Base-by-base conservation (phyloP, 2,329 filamentous ascomycete species). In the Colletotrichum liaoningense region DNA sequence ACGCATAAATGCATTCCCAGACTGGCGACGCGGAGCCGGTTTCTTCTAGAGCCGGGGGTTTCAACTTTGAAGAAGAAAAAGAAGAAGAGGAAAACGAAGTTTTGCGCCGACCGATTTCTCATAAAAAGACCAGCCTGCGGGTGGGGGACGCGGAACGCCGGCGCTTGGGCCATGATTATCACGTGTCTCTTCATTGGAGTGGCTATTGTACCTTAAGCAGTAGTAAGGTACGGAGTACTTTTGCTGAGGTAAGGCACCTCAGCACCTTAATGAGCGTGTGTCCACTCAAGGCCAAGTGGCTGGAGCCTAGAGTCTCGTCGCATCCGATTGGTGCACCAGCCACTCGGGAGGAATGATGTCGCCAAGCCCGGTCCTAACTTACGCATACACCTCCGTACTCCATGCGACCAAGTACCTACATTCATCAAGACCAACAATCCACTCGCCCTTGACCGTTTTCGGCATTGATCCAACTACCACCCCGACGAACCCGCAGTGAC, bases 11-110 rank as follows among this genome's bases (percentile, higher is more conserved):
- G 75, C 35, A 33, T 56, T 16, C 28, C 60, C n/a, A 33, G 73
- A 73, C 67, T 80, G 80, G 78, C 77, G 81, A 83, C 85, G 84
- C 80, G 79, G 85, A 87, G 89, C 88, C 88, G 84, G 79, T 83
- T 83, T 85, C 84, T 89, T 88, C 87, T 81, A 83, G 70, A 81
- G 80, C 82, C 85, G 83, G 88, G 88, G 86, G 80, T 79, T 79
- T 87, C 87, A 90, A 90, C 88, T 89, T 90, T 88, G 78, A 80
- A 80, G 76, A 78, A 79, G 77, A 78, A 82, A 81, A 79, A 82
- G 79, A 77, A 79, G 79, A 80, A 77, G 77, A 79, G 69, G 54
- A 72, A 75, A 77, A 76, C 68, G 55, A 71, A 74, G 67, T 67
- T 72, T 26, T 5, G 57, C 49, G 68, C 68, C 24, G 49, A 26